These are phyloP conservation scores for Calonectria henricotiae DNA, from an alignment of 2,329 filamentous ascomycete species.

Conservation along the genomic window DNA sequence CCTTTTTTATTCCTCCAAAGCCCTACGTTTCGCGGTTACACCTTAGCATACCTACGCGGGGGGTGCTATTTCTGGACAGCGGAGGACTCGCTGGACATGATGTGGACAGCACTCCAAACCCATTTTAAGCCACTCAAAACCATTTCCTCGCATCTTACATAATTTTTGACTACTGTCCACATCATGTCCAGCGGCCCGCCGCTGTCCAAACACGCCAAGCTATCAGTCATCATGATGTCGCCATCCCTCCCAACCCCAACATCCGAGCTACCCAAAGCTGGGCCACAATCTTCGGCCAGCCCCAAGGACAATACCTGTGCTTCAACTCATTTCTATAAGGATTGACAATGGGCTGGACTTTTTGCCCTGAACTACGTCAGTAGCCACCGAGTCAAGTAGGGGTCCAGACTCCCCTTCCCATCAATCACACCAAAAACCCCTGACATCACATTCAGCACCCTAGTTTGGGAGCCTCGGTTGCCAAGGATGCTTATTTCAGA, in stretches of 20 bases:
- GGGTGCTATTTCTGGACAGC: too few species aligned
- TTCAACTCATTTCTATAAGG: conserved; percentile 8
- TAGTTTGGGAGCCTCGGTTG: conserved; percentile 5
- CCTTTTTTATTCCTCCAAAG: not conserved
- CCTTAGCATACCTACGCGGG: too few species aligned
- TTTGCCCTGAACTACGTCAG: not conserved
- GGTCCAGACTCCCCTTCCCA: conserved; percentile 3
- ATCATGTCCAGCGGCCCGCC: too few species aligned
- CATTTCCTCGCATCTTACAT: too few species aligned
- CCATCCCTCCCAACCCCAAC: conserved; percentile 23
- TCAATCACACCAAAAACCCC: not conserved
- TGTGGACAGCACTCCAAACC: too few species aligned
- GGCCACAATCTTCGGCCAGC: conserved; percentile 17
- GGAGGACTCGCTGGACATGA: too few species aligned
- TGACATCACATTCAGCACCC: not conserved
- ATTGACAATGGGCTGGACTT: not conserved
- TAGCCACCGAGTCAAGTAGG: not conserved
- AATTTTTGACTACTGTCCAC: too few species aligned
- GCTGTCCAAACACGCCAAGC: not conserved
- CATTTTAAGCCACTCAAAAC: too few species aligned
- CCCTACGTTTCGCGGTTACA: not conserved
- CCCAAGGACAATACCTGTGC: not conserved
- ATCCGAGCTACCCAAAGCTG: conserved; percentile 14
- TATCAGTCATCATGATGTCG: not conserved
- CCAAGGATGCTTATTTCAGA: conserved; percentile 24